These are phyloP conservation scores for Tetrapisispora fleetii DNA, from an alignment of 805 yeast species.

Conservation along the genomic window DNA sequence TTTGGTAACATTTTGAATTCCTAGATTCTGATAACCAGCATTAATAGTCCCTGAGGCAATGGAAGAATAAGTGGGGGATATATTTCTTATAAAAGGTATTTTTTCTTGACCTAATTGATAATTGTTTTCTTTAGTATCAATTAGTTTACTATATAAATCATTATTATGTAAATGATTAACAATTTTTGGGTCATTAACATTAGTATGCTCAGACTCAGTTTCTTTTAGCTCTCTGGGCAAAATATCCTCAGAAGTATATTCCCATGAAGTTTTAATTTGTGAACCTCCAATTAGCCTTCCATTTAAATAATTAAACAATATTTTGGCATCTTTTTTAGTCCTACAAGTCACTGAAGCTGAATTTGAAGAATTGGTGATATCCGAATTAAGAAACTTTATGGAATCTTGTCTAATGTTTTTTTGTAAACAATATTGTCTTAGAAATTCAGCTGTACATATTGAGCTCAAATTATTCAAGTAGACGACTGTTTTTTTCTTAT, in stretches of 20 bases:
- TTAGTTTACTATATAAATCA: neutral
- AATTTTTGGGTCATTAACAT: neutral
- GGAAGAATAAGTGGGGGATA: neutral
- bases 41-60: neutral
- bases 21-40: neutral
- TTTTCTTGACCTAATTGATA: neutral
- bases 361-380: conserved; percentile 13
- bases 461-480: conserved; percentile 21
- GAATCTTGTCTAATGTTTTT: conserved; percentile 16
- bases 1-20: neutral
- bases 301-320: conserved; percentile 15
- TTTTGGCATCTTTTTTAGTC: conserved; percentile 14
- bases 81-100: neutral
- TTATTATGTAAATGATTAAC: neutral
- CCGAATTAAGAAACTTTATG: conserved; percentile 13
- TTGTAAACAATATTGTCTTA: conserved; percentile 17
- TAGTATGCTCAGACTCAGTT: neutral
- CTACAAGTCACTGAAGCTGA: conserved; percentile 19
- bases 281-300: conserved; percentile 24
- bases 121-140: neutral
- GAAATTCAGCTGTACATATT: conserved; percentile 22
- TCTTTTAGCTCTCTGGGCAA: neutral
- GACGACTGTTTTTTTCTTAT: conserved; percentile 4
- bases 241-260: neutral
- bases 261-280: conserved; percentile 18